Evolutionary conservation across 2,329 filamentous ascomycete species (phyloP).

Genomic region (Beauveria scarabaeidicola): DNA sequence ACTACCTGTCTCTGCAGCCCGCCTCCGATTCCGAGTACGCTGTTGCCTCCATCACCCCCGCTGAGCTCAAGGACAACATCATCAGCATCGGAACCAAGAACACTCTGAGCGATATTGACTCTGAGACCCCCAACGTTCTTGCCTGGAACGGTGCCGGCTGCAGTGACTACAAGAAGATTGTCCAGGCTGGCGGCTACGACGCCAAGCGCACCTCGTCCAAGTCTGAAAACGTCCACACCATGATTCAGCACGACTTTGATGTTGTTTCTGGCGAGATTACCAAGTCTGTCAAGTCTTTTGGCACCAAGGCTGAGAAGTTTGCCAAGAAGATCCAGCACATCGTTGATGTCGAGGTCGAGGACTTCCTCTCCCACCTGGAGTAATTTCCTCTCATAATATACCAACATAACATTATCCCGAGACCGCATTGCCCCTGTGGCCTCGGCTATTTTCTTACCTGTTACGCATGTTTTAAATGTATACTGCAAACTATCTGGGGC

Average conservation of each 20-base stretch:
- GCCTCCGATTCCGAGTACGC: conserved; percentile 83
- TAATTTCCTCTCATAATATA: conserved; percentile 18
- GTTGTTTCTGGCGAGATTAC: conserved; percentile 45
- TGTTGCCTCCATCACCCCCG: conserved; percentile 80
- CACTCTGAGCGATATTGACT: conserved; percentile 72
- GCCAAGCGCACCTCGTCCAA: conserved; percentile 34
- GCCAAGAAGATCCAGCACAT: conserved; percentile 55
- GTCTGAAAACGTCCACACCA: conserved; percentile 53
- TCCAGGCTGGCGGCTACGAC: conserved; percentile 65
- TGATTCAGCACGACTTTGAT: conserved; percentile 53
- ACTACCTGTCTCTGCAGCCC: conserved; percentile 95
- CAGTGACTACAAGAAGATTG: conserved; percentile 80
- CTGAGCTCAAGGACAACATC: conserved; percentile 85
- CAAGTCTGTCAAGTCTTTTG: conserved; percentile 43
- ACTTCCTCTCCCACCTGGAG: conserved; percentile 47
- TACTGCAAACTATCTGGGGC: conserved; percentile 5
- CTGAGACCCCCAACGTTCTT: conserved; percentile 84
- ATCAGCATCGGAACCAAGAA: conserved; percentile 74
- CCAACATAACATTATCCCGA: not conserved
- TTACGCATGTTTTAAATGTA: conserved; percentile 7
- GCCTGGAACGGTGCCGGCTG: conserved; percentile 98
- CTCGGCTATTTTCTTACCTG: not conserved
- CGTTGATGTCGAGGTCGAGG: conserved; percentile 52
- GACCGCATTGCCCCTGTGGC: not conserved
- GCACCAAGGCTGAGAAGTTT: conserved; percentile 51